phyloP scores from a whole-genome alignment of 2,329 filamentous ascomycete species.

The Microcyclospora pomicola region DNA sequence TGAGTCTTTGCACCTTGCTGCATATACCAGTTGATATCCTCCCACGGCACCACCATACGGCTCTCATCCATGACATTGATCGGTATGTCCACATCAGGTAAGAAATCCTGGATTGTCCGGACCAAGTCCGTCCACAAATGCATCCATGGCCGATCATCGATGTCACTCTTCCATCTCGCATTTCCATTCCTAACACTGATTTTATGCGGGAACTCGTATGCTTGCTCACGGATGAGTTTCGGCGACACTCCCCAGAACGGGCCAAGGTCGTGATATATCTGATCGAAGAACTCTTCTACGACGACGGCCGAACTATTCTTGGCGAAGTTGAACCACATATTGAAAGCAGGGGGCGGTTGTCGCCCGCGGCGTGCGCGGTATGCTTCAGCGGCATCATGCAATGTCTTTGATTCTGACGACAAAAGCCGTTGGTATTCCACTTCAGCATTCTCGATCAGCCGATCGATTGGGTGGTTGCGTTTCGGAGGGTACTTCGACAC shows the following conservation, averaged over 20 bases:
- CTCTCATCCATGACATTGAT: constrained; percentile 38
- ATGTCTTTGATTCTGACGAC: constrained; percentile 22
- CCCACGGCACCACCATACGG: constrained; percentile 34
- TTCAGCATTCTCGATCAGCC: constrained; percentile 24
- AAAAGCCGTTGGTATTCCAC: constrained; percentile 19
- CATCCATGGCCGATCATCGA: constrained; percentile 25
- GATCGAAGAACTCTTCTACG: constrained; percentile 38
- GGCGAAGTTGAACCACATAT: constrained; percentile 35
- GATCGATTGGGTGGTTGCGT: constrained; percentile 26
- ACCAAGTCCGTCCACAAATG: constrained; percentile 30
- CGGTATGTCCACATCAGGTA: constrained; percentile 35
- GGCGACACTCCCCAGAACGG: constrained; percentile 37
- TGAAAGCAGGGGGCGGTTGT: constrained; percentile 38
- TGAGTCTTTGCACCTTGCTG: constrained; percentile 18
- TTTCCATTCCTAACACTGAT: constrained; percentile 30
- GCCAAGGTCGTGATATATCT: constrained; percentile 35
- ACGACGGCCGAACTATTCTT: constrained; percentile 28
- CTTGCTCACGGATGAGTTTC: constrained; percentile 28
- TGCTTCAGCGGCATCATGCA: constrained; percentile 26
- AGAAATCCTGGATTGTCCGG: constrained; percentile 21
- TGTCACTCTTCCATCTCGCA: constrained; percentile 19
- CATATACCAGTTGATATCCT: constrained; percentile 29
- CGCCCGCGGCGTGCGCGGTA: constrained; percentile 33
- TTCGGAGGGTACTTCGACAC: constrained; percentile 4
- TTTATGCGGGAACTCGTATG: constrained; percentile 24